phyloP scores from a whole-genome alignment of 140 eudicot genomes.

The Stevia rebaudiana region DNA sequence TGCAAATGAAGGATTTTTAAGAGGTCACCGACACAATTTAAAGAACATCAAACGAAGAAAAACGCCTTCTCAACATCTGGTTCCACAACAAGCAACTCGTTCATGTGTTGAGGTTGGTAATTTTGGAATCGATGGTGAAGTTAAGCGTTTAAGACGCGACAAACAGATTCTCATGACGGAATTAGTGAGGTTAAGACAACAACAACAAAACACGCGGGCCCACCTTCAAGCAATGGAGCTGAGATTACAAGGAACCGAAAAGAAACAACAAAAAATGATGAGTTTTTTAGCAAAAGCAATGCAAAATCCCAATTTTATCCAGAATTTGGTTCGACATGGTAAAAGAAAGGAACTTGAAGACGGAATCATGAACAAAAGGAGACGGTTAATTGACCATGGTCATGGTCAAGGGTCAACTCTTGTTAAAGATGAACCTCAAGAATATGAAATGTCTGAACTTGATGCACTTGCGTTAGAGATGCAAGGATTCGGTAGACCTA shows the following conservation, averaged over 20 bases:
- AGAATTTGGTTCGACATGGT: slow-evolving; percentile 40
- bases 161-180: slow-evolving; percentile 54
- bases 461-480: slow-evolving; percentile 39
- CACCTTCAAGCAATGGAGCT: slow-evolving; percentile 50
- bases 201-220: slow-evolving; percentile 50
- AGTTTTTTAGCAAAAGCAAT: slow-evolving; percentile 62
- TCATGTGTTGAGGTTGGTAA: slow-evolving; percentile 58
- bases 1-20: slow-evolving; percentile 71
- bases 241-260: slow-evolving; percentile 52
- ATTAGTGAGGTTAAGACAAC: slow-evolving; percentile 61
- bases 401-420: slow-evolving; percentile 27
- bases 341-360: slow-evolving; percentile 43
- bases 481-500: slow-evolving; percentile 29
- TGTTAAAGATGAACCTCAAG: slow-evolving; percentile 37
- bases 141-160: slow-evolving; percentile 54
- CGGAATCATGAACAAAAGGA: slow-evolving; percentile 39
- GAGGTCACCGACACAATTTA: slow-evolving; percentile 61
- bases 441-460: slow-evolving; percentile 34
- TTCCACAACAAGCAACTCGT: slow-evolving; percentile 27
- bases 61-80: slow-evolving; percentile 27
- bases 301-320: slow-evolving; percentile 51
- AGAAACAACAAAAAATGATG: slow-evolving; percentile 67
- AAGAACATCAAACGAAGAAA: slow-evolving; percentile 59
- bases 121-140: slow-evolving; percentile 46
- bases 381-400: slow-evolving; percentile 37